A percentile compares a stretch with the other conserved stretches of the same genome.
Conservation (phyloP, 1,139 yeast genomes). For the Pneumocystis murina region DNA sequence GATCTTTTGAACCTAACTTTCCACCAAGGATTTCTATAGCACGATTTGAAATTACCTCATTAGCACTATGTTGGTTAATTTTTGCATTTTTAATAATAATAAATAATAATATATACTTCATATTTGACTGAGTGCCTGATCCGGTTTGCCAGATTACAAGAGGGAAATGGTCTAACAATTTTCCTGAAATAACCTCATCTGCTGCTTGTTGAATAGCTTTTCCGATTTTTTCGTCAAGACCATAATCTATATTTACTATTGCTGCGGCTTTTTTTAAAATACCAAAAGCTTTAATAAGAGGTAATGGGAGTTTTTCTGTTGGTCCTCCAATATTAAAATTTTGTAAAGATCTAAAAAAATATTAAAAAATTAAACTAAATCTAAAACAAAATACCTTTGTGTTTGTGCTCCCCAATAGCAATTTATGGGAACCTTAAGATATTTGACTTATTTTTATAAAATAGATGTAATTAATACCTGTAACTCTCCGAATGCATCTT, state of each 20-base stretch:
- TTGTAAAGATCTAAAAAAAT: slow-evolving; percentile 37
- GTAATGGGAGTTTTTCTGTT: slow-evolving; percentile 81
- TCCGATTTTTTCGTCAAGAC: slow-evolving; percentile 73
- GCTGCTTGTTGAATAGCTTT: slow-evolving; percentile 86
- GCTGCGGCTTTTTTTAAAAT: slow-evolving; percentile 90
- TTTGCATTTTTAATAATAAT: not conserved
- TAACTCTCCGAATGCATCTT: slow-evolving; percentile 84
- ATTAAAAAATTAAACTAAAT: not conserved
- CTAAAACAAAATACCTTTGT: slow-evolving; percentile 40
- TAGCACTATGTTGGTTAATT: slow-evolving; percentile 25
- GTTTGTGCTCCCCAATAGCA: slow-evolving; percentile 98
- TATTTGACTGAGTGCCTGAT: slow-evolving; percentile 94
- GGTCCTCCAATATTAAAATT: slow-evolving; percentile 93
- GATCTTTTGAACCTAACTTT: slow-evolving; percentile 71
- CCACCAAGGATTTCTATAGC: slow-evolving; percentile 95
- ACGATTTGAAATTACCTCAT: slow-evolving; percentile 93
- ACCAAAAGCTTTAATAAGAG: slow-evolving; percentile 84
- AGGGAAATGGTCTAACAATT: slow-evolving; percentile 87
- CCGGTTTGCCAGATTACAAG: slow-evolving; percentile 98
- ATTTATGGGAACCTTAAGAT: slow-evolving; percentile 64
- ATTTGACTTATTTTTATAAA: slow-evolving; percentile 4
- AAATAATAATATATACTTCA: slow-evolving; percentile 27
- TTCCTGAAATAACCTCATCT: slow-evolving; percentile 83
- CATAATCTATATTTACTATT: slow-evolving; percentile 68
- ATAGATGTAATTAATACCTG: not conserved